Percentiles rank a stretch among this genome's conserved stretches.
Conservation (phyloP, 2,329 filamentous ascomycete species). For the Xylaria sp. region DNA sequence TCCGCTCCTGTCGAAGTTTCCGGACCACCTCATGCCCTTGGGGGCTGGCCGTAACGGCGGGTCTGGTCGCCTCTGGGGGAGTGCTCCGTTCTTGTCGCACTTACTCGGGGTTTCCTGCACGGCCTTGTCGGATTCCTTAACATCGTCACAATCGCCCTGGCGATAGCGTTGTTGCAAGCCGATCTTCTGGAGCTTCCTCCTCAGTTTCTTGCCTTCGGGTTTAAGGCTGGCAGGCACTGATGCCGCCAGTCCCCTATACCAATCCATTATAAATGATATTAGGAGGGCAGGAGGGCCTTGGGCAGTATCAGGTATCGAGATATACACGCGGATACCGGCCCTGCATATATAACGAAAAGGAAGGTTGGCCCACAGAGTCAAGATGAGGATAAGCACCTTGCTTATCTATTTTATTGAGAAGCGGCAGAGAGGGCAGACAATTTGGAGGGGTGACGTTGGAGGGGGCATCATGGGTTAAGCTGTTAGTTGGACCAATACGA, state of each 20-base stretch:
- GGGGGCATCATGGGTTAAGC: constrained; percentile 21
- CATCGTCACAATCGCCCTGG: constrained; percentile 26
- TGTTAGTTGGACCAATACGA: constrained; percentile 33
- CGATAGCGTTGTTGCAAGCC: constrained; percentile 28
- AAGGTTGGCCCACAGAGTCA: constrained; percentile 18
- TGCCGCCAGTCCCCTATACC: constrained; percentile 26
- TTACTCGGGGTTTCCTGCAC: constrained; percentile 4
- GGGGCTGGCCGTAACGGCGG: constrained; percentile 20
- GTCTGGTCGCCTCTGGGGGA: constrained; percentile 13
- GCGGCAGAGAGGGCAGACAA: constrained; percentile 7
- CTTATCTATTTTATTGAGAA: constrained; percentile 19
- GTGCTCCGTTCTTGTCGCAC: constrained; percentile 15
- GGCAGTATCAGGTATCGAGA: constrained; percentile 1
- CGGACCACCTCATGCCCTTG: constrained; percentile 34
- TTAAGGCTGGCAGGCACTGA: constrained; percentile 24
- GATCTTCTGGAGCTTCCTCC: constrained; percentile 38
- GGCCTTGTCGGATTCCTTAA: constrained; percentile 16
- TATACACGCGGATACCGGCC: constrained; percentile 6
- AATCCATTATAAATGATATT: constrained; percentile 31
- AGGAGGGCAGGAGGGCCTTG: background rate
- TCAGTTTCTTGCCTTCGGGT: constrained; percentile 35
- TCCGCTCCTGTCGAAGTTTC: constrained; percentile 34
- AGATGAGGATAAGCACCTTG: constrained; percentile 7
- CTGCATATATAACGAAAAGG: constrained; percentile 17
- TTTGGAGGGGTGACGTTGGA: constrained; percentile 29